A percentile compares a stretch with the other conserved stretches of the same genome.
phyloP scores from a whole-genome alignment of 345 rosid species.

The Linum usitatissimum region DNA sequence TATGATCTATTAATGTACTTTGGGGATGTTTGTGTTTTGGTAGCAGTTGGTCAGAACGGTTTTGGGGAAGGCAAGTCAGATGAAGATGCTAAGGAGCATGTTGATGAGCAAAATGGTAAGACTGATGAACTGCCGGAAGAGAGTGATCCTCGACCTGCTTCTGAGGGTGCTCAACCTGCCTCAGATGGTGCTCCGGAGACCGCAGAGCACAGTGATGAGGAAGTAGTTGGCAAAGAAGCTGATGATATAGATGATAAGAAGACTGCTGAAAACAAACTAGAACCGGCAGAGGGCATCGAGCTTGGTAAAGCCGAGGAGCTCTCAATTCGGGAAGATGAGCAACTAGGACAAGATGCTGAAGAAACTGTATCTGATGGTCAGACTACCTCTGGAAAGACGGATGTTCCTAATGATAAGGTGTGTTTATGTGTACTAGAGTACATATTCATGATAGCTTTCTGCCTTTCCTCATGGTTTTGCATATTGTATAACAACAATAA shows the following conservation, averaged over 20 bases:
- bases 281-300: conserved; percentile 19
- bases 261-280: conserved; percentile 15
- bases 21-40: conserved; percentile 1
- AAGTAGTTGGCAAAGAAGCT: conserved; percentile 5
- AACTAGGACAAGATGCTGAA: conserved; percentile 9
- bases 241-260: conserved; percentile 13
- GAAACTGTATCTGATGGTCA: conserved; percentile 23
- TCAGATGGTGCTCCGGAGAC: neutral
- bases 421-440: neutral
- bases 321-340: conserved; percentile 15
- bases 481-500: too few species aligned
- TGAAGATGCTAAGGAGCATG: conserved; percentile 15
- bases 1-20: neutral
- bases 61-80: conserved; percentile 20
- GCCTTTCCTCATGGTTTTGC: neutral
- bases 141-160: conserved; percentile 14
- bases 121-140: conserved; percentile 18
- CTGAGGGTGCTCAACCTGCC: conserved; percentile 9
- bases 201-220: neutral
- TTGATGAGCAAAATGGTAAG: conserved; percentile 14
- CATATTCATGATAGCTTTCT: too few species aligned
- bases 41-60: conserved; percentile 35
- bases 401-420: conserved; percentile 87
- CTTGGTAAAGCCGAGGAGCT: conserved; percentile 13
- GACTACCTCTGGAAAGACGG: conserved; percentile 41